These are phyloP conservation scores for Galeopsis tetrahit DNA, from an alignment of 257 asterid genomes.

Conservation along the genomic window DNA sequence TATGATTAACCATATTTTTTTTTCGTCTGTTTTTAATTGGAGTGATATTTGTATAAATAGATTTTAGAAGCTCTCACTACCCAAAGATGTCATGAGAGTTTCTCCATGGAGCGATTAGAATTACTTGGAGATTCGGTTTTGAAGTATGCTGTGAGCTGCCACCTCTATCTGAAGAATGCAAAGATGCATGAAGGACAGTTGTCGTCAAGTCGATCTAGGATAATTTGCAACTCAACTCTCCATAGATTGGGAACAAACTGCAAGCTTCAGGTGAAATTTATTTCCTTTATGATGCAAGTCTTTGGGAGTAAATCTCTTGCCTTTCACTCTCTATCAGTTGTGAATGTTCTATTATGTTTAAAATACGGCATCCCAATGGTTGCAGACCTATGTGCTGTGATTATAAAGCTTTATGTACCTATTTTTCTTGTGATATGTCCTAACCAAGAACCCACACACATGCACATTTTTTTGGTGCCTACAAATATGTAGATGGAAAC, in stretches of 20 bases:
- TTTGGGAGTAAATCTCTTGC: background rate
- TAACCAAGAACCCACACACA: background rate
- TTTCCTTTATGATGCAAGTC: conserved; percentile 15
- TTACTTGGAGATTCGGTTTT: conserved; percentile 93
- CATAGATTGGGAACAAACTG: conserved; percentile 67
- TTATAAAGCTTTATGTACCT: background rate
- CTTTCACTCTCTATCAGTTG: background rate
- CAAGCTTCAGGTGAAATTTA: conserved; percentile 70
- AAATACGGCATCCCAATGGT: no score
- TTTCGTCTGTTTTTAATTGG: conserved; percentile 21
- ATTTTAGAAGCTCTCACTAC: conserved; percentile 92
- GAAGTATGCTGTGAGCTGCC: conserved; percentile 79
- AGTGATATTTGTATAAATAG: conserved; percentile 45
- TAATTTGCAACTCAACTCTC: conserved; percentile 69
- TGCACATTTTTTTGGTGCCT: background rate
- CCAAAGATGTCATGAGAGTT: conserved; percentile 73
- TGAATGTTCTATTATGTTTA: no score
- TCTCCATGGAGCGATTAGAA: conserved; percentile 96
- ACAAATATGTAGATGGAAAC: no score
- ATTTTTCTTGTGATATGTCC: background rate
- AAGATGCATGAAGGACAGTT: conserved; percentile 73
- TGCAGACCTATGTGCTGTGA: background rate
- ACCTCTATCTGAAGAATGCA: conserved; percentile 80
- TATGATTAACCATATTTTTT: conserved; percentile 11
- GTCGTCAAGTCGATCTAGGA: conserved; percentile 53